Conservation (phyloP, 352 stramenopile genomes). For the Phytophthora megakarya region DNA sequence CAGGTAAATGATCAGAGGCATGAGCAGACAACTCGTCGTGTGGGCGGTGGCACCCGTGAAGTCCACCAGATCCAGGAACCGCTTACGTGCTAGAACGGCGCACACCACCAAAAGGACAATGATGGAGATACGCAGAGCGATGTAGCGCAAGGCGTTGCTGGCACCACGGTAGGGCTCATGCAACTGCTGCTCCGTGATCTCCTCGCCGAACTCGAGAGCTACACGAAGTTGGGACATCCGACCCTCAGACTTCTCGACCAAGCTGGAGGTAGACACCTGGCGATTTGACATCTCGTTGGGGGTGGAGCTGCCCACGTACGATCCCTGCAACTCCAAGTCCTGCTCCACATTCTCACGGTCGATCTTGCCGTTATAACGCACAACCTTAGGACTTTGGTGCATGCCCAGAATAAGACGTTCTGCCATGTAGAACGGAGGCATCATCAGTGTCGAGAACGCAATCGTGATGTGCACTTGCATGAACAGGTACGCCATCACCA, state of each 20-base stretch:
- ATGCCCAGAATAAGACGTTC: conserved; percentile 69
- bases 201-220: conserved; percentile 41
- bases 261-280: conserved; percentile 29
- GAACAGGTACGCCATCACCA: conserved; percentile 61
- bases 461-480: conserved; percentile 59
- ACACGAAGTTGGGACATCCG: conserved; percentile 44
- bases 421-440: conserved; percentile 61
- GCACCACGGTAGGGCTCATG: conserved; percentile 45
- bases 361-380: conserved; percentile 29
- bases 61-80: conserved; percentile 62
- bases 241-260: conserved; percentile 31
- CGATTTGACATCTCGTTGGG: conserved; percentile 21
- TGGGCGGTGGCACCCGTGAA: conserved; percentile 57
- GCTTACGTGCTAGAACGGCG: conserved; percentile 45
- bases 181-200: conserved; percentile 36
- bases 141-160: conserved; percentile 47
- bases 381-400: conserved; percentile 44
- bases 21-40: conserved; percentile 57
- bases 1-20: conserved; percentile 64
- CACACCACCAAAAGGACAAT: conserved; percentile 47
- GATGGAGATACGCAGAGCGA: conserved; percentile 48
- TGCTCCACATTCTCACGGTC: conserved; percentile 28
- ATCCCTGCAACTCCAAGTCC: conserved; percentile 37
- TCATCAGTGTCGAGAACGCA: conserved; percentile 55
- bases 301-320: conserved; percentile 42